These are phyloP conservation scores for Sanghuangporus weigelae DNA, from an alignment of 1,284 basidiomycete genomes.

Conservation along the genomic window DNA sequence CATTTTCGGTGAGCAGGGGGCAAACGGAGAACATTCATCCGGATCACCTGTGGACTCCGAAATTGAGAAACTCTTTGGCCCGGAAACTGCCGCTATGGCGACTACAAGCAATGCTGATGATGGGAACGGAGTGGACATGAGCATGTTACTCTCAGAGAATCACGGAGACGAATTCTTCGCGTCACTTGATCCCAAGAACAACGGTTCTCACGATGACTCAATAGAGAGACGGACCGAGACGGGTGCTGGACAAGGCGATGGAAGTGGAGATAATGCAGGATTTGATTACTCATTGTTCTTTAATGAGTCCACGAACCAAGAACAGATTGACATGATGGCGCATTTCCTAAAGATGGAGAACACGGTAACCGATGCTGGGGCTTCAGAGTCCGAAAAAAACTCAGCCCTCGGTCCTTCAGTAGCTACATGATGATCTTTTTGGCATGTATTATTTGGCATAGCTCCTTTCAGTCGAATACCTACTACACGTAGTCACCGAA, in stretches of 20 bases:
- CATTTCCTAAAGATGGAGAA: neutral
- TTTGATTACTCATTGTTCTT: slow-evolving; percentile 12
- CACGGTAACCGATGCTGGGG: neutral
- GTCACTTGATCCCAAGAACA: slow-evolving; percentile 4
- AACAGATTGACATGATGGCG: slow-evolving; percentile 5
- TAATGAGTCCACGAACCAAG: slow-evolving; percentile 1
- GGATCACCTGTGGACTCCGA: neutral
- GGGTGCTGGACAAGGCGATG: neutral
- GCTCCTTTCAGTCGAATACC: neutral
- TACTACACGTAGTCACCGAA: neutral
- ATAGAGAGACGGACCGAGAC: slow-evolving; percentile 2
- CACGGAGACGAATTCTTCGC: slow-evolving; percentile 14
- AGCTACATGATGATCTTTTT: neutral
- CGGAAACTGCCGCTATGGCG: slow-evolving; percentile 18
- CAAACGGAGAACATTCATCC: neutral
- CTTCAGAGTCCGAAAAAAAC: neutral
- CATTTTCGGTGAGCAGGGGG: slow-evolving; percentile 41
- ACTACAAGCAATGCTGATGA: neutral
- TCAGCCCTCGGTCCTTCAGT: neutral
- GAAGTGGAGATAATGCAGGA: neutral
- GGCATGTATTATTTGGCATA: neutral
- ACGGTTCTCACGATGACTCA: neutral
- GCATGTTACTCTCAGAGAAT: slow-evolving; percentile 25
- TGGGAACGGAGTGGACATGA: slow-evolving; percentile 22
- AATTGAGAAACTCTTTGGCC: slow-evolving; percentile 44